Evolutionary conservation across 768 basidiomycete species (phyloP).

Genomic region (Exsudoporus frostii): DNA sequence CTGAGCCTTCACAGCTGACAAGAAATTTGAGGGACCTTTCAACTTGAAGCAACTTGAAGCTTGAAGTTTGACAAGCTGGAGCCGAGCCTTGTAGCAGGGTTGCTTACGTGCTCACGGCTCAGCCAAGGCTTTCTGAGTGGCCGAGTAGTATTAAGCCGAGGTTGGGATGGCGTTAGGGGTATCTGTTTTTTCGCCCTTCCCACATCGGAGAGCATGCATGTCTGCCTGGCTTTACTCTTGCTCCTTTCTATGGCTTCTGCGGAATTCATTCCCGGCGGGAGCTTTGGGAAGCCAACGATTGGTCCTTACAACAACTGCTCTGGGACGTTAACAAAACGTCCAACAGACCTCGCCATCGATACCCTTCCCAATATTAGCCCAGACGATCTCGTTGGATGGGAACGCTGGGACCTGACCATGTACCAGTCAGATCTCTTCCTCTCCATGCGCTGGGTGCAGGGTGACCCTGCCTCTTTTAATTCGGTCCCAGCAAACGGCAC

Average conservation of each 20-base stretch:
- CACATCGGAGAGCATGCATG: not conserved
- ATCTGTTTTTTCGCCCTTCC: not conserved
- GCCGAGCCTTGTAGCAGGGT: no score
- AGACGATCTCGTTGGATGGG: conserved; percentile 1
- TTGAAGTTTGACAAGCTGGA: no score
- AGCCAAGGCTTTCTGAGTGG: no score
- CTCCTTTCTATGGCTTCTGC: not conserved
- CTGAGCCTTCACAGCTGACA: no score
- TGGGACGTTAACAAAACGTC: conserved; percentile 2
- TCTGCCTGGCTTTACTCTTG: not conserved
- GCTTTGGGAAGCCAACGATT: not conserved
- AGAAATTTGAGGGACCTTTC: no score
- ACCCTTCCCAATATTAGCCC: conserved; percentile 14
- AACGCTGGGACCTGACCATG: conserved; percentile 11
- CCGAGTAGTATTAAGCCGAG: no score
- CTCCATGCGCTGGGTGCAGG: conserved; percentile 12
- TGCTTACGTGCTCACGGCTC: no score
- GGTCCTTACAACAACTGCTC: conserved; percentile 19
- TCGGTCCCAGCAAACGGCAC: not conserved
- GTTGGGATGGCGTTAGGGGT: no score
- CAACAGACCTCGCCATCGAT: conserved; percentile 6
- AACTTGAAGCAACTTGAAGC: no score
- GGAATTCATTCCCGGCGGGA: not conserved
- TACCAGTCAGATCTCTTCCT: conserved; percentile 12
- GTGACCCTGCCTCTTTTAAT: conserved; percentile 1